Conservation (phyloP, 306 rosid genomes). For the Cajanus cajan region DNA sequence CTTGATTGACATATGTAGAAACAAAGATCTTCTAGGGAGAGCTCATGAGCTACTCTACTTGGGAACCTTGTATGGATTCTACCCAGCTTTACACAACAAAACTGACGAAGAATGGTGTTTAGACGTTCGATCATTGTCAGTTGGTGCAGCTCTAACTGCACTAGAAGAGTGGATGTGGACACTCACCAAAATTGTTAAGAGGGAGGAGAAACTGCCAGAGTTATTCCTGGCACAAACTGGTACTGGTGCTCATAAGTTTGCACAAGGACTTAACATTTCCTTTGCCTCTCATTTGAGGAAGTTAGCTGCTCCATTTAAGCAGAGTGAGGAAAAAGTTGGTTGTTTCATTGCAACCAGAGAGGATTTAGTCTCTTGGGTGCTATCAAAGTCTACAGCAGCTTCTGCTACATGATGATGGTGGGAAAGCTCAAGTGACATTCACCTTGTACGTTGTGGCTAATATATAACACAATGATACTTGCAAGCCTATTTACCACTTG, state of each 20-base stretch:
- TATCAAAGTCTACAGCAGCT: conserved; percentile 42
- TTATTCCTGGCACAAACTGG: conserved; percentile 79
- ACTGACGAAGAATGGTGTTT: conserved; percentile 68
- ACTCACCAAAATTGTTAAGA: conserved; percentile 59
- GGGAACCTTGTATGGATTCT: conserved; percentile 81
- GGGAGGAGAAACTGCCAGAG: conserved; percentile 61
- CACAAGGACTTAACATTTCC: conserved; percentile 75
- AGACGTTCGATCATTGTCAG: conserved; percentile 79
- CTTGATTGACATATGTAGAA: conserved; percentile 84
- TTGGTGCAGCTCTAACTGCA: conserved; percentile 90
- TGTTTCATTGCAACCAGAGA: conserved; percentile 71
- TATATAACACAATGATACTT: not conserved
- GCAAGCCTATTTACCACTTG: not conserved
- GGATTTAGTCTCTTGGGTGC: conserved; percentile 80
- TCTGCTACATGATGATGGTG: conserved; percentile 28
- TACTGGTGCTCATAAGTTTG: conserved; percentile 73
- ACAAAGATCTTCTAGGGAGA: conserved; percentile 59
- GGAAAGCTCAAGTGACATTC: conserved; percentile 9
- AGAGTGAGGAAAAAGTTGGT: conserved; percentile 69
- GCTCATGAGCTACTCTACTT: conserved; percentile 90
- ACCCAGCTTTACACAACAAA: conserved; percentile 86
- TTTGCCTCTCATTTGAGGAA: conserved; percentile 76
- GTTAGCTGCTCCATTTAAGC: conserved; percentile 74
- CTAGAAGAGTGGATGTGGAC: conserved; percentile 96
- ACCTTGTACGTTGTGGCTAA: not conserved